Base-by-base conservation (phyloP, 2,329 filamentous ascomycete species). In the Botryotinia convoluta region DNA sequence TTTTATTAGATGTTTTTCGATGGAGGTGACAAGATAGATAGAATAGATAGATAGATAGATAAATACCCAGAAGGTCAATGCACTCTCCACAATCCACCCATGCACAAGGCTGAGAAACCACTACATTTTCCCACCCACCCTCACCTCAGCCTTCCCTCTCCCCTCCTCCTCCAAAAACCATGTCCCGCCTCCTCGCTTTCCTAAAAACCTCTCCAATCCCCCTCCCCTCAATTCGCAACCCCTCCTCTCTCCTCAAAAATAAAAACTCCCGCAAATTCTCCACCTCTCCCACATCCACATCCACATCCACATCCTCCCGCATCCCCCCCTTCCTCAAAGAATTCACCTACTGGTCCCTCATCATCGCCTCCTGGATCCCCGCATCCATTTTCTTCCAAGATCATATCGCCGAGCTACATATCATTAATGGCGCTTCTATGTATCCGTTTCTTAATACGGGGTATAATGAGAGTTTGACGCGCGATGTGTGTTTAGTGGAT, bases 371-470 rank as follows among this genome's bases (percentile, higher is more conserved):
- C 37, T 91, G 90, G 87, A 81, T 91, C 37, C 90, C 90, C 1
- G 86, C 88, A 22, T 82, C 88, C 67, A 85, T 90, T 73, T 88
- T 87, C 81, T 86, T 92, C 83, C 88, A 91, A 78, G 83, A 86
- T 48, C 85, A 90, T 77, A 86, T 92, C 54, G 88, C 86, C 35
- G 87, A 90, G 76, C 75, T 90, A 62, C 87, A 86, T 5, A 82
- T 84, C 73, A 87, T 92, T 74, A 84, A 85, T 51, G 90, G 90
- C 3, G 81, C 85, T 32, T 94, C 91, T 32, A 96, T 96, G 93
- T 91, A 91, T 72, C 93, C 93, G 1, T 91, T 90, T 75, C 84
- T 95, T 72, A 95, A 95, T 79, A 85, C 89, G 74, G 87, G 90
- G 70, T 90, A 85, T 78, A 85, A 91, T 79, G 85, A 86, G 78